Base-by-base conservation (phyloP, 1,284 basidiomycete genomes). In the Stereum hirsutum region DNA sequence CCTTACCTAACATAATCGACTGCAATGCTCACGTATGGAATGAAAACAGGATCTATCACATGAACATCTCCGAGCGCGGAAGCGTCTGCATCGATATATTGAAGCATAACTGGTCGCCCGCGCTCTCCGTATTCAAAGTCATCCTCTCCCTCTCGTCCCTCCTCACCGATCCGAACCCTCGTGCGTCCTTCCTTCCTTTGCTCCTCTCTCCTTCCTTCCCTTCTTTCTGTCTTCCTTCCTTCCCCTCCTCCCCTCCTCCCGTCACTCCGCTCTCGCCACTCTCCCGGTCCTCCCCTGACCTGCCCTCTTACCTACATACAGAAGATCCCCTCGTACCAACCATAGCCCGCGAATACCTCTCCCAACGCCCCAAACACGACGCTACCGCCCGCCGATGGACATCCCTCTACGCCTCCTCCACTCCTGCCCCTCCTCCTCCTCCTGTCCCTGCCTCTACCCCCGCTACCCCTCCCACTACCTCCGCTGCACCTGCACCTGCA, bases 41-140 rank as follows among this genome's bases (percentile, higher is more conserved):
- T 23, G 26, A 41, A 34, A 17, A 19, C 34, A 89, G 87, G 56
- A 89, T 93, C 58, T 93, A 93, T 57, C 90, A 94, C 56, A 93
- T 92, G 84, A 94, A 94, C 57, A 88, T 94, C 45, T 83, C 83
- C 44, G 81, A 85, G 42, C 73, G 74, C 40, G 82, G 82, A 35
- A 71, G 68, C 50, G 77, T 87, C 41, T 86, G 83, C 55, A 83
- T 84, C 50, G 81, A 93, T 61, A 86, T 92, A 38, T 72, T 93
- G 48, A 92, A 94, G 64, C 74, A 78, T 53, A 86, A 88, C 52
- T 94, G 90, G 91, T 91, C 89, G 0, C 90, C 91, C 2, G 90
- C 90, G 1, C 65, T 94, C 25, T 92, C 89, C 2, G 68, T 94
- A 32, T 92, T 89, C 72, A 94, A 94, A 68, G 86, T 93, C 55